These are phyloP conservation scores for Cymodocea nodosa DNA, from an alignment of 116 monocot species.

Conservation along the genomic window DNA sequence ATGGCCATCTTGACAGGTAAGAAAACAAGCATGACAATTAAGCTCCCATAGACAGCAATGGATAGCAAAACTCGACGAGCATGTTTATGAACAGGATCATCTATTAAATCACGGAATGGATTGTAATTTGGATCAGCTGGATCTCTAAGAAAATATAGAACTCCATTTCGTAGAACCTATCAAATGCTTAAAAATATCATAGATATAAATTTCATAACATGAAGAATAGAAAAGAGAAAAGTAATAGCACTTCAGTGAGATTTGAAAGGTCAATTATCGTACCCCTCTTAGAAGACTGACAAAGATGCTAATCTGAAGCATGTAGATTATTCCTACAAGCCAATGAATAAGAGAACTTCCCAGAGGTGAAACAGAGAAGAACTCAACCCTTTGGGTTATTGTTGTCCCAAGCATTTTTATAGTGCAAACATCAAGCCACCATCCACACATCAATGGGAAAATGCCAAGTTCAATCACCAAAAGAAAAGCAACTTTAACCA, in stretches of 20 bases:
- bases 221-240: not conserved
- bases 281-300: slow-evolving; percentile 98
- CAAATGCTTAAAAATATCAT: not conserved
- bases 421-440: slow-evolving; percentile 98
- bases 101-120: slow-evolving; percentile 93
- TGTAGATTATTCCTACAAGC: slow-evolving; percentile 95
- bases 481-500: slow-evolving; percentile 97
- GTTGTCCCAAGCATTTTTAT: slow-evolving; percentile 85
- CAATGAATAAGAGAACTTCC: slow-evolving; percentile 86
- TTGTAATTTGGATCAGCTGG: slow-evolving; percentile 99
- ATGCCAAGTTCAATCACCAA: slow-evolving; percentile 92
- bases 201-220: not conserved
- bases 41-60: slow-evolving; percentile 96
- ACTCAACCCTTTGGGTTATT: slow-evolving; percentile 73
- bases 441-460: slow-evolving; percentile 96
- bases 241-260: too few relatives aligned
- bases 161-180: slow-evolving; percentile 85
- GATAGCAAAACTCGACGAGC: slow-evolving; percentile 86
- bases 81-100: slow-evolving; percentile 98
- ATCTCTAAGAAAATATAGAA: slow-evolving; percentile 87
- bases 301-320: slow-evolving; percentile 98
- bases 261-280: slow-evolving; percentile 6
- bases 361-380: slow-evolving; percentile 72
- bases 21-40: slow-evolving; percentile 97
- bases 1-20: slow-evolving; percentile 94